phyloP scores from a whole-genome alignment of 768 basidiomycete genomes.

The Pholiota microspora region DNA sequence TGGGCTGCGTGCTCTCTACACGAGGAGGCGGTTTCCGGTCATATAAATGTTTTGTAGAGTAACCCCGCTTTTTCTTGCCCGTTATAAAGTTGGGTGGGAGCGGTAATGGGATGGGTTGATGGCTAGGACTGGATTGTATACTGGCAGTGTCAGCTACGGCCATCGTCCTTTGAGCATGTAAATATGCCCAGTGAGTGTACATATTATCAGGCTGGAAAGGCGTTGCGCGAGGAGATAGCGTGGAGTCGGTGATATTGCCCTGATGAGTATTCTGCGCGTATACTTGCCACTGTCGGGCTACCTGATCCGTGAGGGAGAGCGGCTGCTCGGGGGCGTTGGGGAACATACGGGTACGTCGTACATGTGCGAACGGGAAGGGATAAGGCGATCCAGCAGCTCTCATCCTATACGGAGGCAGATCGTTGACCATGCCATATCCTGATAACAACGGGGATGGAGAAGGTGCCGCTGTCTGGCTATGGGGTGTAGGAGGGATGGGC shows the following conservation, averaged over 20 bases:
- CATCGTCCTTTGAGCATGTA: slow-evolving; percentile 53
- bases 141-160: slow-evolving; percentile 50
- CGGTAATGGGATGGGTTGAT: slow-evolving; percentile 60
- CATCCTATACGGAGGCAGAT: slow-evolving; percentile 44
- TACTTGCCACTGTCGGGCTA: slow-evolving; percentile 76
- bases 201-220: slow-evolving; percentile 64
- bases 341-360: slow-evolving; percentile 48
- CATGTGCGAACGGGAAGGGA: slow-evolving; percentile 74
- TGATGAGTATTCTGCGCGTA: slow-evolving; percentile 70
- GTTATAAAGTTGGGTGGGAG: slow-evolving; percentile 45
- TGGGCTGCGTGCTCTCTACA: slow-evolving; percentile 80
- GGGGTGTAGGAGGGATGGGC: slow-evolving; percentile 78
- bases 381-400: slow-evolving; percentile 72
- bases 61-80: slow-evolving; percentile 37
- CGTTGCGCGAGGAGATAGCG: slow-evolving; percentile 72
- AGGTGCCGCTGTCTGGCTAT: slow-evolving; percentile 70
- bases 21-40: slow-evolving; percentile 66
- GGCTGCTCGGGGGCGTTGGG: slow-evolving; percentile 45
- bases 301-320: slow-evolving; percentile 45
- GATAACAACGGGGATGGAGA: slow-evolving; percentile 68
- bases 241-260: slow-evolving; percentile 63
- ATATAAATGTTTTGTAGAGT: slow-evolving; percentile 22
- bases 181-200: slow-evolving; percentile 74
- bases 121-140: slow-evolving; percentile 69
- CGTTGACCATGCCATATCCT: slow-evolving; percentile 33